Evolutionary conservation across 116 monocot genomes (phyloP), one percentile per base, ranked within the genome.

Genomic region (Zostera marina): DNA sequence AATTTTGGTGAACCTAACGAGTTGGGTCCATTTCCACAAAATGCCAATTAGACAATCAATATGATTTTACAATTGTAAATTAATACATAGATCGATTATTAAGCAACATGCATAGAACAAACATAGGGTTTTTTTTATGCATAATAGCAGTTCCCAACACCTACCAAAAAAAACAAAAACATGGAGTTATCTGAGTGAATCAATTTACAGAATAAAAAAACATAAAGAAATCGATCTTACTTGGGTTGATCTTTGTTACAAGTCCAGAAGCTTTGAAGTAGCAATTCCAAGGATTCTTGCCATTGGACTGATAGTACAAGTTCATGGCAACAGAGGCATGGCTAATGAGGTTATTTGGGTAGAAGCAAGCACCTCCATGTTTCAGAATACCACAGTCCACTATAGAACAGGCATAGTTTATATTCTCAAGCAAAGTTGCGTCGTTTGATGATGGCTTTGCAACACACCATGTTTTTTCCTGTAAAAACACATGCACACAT

Each of bases 251-350:
- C 20, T 20, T 39, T 5, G 64, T 58, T 46, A 82, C 44, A 16
- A 82, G 60, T 1, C 68, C 82, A 5, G 82, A 71, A 25, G 58
- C 58, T n/a, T 72, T 75, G 78, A 82, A 82, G 68, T 63, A 45
- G 59, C 75, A 82, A 54, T 82, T 82, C 82, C 82, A 82, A 54
- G 63, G 42, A 63, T 82, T 74, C 66, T 75, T 72, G 5, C 82
- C 78, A 48, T 22, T 74, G 43, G 69, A 65, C 40, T 78, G 72
- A 57, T 78, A 82, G 59, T 82, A 82, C 38, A 77, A 48, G 62
- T 82, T 82, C 82, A 82, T 82, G 68, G 72, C 82, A 22, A 82
- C 45, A 26, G 78, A 82, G n/a, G 82, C 75, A 47, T 77, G 82
- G 40, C 66, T 78, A 23, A 72, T 59, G 42, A 74, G 74, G 41